A percentile compares a stretch with the other conserved stretches of the same genome.
Conservation (phyloP, 2,329 filamentous ascomycete species). For the Thelonectria rubi region DNA sequence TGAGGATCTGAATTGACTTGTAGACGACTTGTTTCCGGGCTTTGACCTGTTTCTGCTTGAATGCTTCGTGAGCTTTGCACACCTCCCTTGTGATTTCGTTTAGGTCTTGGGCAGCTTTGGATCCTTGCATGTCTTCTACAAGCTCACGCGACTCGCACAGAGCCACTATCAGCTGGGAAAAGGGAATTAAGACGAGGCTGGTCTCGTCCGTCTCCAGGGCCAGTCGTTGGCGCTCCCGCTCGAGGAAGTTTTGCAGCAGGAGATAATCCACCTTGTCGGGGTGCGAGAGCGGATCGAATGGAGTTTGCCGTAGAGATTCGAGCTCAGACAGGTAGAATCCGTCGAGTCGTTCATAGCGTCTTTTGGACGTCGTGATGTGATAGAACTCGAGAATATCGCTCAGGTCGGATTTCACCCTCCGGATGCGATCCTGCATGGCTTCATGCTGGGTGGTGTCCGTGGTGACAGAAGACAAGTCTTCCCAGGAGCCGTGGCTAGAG, state of each 20-base stretch:
- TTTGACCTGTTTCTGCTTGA: slow-evolving; percentile 44
- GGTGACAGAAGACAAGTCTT: slow-evolving; percentile 4
- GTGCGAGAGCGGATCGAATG: slow-evolving; percentile 47
- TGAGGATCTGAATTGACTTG: slow-evolving; percentile 55
- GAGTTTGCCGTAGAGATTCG: slow-evolving; percentile 34
- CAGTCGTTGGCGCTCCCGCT: slow-evolving; percentile 48
- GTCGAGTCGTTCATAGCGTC: slow-evolving; percentile 50
- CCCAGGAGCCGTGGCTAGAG: slow-evolving; percentile 21
- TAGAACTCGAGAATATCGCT: slow-evolving; percentile 59
- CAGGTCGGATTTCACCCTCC: slow-evolving; percentile 56
- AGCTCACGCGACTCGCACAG: slow-evolving; percentile 60
- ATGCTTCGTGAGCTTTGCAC: slow-evolving; percentile 43
- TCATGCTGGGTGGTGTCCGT: slow-evolving; percentile 31
- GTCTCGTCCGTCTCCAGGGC: slow-evolving; percentile 50
- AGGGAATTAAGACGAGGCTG: slow-evolving; percentile 55
- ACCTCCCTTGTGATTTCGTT: slow-evolving; percentile 48
- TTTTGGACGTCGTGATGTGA: slow-evolving; percentile 56
- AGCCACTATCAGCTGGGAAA: slow-evolving; percentile 51
- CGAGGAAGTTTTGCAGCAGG: slow-evolving; percentile 58
- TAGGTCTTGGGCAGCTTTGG: slow-evolving; percentile 54
- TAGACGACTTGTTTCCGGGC: slow-evolving; percentile 55
- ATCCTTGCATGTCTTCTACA: slow-evolving; percentile 53
- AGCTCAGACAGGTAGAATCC: slow-evolving; percentile 56
- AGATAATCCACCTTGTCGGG: slow-evolving; percentile 60
- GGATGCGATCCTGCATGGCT: slow-evolving; percentile 53